These are phyloP conservation scores for Apophysomyces trapeziformis DNA, from an alignment of 371 early-diverging fungal species.

Conservation along the genomic window DNA sequence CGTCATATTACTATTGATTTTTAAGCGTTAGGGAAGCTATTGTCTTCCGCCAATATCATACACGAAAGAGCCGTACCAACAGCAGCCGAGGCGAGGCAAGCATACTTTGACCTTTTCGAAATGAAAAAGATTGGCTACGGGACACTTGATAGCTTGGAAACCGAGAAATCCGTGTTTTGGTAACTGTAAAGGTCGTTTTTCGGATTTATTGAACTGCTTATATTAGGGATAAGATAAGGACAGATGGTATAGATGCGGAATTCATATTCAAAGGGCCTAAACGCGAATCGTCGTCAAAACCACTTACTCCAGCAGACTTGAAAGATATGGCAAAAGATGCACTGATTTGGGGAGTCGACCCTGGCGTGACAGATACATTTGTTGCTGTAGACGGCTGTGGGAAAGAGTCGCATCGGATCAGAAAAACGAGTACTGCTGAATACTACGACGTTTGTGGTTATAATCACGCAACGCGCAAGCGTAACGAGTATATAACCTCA, in stretches of 20 bases:
- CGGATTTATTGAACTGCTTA: neutral
- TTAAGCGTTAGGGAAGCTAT: slow-evolving; percentile 5
- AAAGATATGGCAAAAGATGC: neutral
- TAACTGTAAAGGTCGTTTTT: neutral
- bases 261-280: slow-evolving; percentile 2
- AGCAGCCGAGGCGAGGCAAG: neutral
- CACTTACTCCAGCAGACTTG: neutral
- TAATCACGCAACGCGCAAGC: neutral
- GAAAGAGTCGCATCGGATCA: slow-evolving; percentile 3
- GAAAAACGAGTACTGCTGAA: slow-evolving; percentile 8
- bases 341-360: slow-evolving; percentile 20
- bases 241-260: slow-evolving; percentile 7
- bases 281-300: neutral
- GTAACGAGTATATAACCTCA: neutral
- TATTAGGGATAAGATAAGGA: slow-evolving; percentile 2
- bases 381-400: slow-evolving; percentile 16
- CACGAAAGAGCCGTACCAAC: neutral
- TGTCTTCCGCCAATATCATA: neutral
- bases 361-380: slow-evolving; percentile 19
- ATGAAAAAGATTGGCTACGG: slow-evolving; percentile 9
- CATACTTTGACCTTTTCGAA: slow-evolving; percentile 7
- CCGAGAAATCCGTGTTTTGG: slow-evolving; percentile 11
- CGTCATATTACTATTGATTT: neutral
- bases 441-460: slow-evolving; percentile 14
- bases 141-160: slow-evolving; percentile 6